Evolutionary conservation across 148 eudicot genomes (phyloP).

Genomic region (Fallopia convolvulus): DNA sequence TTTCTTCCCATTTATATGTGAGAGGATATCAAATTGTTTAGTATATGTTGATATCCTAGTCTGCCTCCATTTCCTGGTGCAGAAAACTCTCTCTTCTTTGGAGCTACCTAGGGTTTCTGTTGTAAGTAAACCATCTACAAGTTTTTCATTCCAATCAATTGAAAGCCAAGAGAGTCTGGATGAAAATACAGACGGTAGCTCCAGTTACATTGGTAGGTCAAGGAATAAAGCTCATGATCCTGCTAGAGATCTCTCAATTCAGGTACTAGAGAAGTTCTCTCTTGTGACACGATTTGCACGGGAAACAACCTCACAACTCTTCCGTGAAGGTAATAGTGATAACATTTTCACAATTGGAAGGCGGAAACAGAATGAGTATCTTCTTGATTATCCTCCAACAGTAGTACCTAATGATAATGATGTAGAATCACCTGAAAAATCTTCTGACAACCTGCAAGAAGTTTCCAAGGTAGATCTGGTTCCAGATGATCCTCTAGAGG

Average conservation of each 20-base stretch:
- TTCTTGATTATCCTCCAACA: slow-evolving; percentile 17
- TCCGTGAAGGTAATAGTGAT: slow-evolving; percentile 37
- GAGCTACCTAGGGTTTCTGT: slow-evolving; percentile 70
- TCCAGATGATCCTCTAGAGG: slow-evolving; percentile 74
- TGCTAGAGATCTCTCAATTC: slow-evolving; percentile 78
- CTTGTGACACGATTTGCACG: slow-evolving; percentile 97
- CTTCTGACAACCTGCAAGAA: slow-evolving; percentile 33
- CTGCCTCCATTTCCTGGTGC: slow-evolving; percentile 18
- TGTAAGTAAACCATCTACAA: slow-evolving; percentile 20
- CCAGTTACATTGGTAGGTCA: slow-evolving; percentile 37
- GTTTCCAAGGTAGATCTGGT: slow-evolving; percentile 42
- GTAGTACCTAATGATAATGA: not conserved
- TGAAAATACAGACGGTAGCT: slow-evolving; percentile 2
- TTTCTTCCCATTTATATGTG: not conserved
- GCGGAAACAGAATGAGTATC: slow-evolving; percentile 42
- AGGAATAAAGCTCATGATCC: slow-evolving; percentile 72
- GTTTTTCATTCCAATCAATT: not conserved
- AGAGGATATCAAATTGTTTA: not conserved
- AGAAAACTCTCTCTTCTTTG: slow-evolving; percentile 91
- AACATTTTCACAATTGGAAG: slow-evolving; percentile 38
- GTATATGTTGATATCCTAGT: not conserved
- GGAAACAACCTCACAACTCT: slow-evolving; percentile 89
- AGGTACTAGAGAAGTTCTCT: slow-evolving; percentile 92
- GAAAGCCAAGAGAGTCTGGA: slow-evolving; percentile 6
- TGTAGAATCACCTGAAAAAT: slow-evolving; percentile 13